A percentile compares a stretch with the other conserved stretches of the same genome.
Conservation (phyloP, 1,284 basidiomycete genomes). For the Termitomyces sp. region DNA sequence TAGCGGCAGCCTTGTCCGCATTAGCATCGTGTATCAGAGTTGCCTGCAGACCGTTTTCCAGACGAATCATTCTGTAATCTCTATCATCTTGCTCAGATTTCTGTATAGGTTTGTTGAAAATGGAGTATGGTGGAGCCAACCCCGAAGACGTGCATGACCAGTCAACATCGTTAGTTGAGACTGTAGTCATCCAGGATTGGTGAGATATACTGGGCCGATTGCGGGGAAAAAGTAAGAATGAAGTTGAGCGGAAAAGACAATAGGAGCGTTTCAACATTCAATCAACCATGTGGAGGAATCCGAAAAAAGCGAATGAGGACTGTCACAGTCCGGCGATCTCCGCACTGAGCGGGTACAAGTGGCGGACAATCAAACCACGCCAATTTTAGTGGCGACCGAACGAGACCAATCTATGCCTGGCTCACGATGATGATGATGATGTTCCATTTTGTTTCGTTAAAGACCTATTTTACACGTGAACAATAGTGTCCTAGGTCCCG, state of each 20-base stretch:
- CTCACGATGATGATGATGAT: too few relatives aligned
- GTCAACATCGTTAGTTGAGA: slow-evolving; percentile 17
- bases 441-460: too few relatives aligned
- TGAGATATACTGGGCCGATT: neutral
- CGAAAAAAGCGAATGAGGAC: slow-evolving; percentile 13
- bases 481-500: too few relatives aligned
- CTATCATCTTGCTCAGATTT: slow-evolving; percentile 76
- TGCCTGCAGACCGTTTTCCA: slow-evolving; percentile 86
- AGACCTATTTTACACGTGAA: too few relatives aligned
- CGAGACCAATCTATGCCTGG: too few relatives aligned
- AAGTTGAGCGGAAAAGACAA: slow-evolving; percentile 4
- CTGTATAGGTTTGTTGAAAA: slow-evolving; percentile 67
- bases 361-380: too few relatives aligned
- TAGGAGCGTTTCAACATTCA: slow-evolving; percentile 9
- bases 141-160: slow-evolving; percentile 37
- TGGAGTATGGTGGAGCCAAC: slow-evolving; percentile 36
- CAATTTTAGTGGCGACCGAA: too few relatives aligned
- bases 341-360: slow-evolving; percentile 1
- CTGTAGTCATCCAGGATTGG: slow-evolving; percentile 24
- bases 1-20: slow-evolving; percentile 94
- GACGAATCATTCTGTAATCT: slow-evolving; percentile 75
- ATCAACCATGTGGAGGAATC: slow-evolving; percentile 7
- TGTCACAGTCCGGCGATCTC: slow-evolving; percentile 12
- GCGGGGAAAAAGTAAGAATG: neutral
- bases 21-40: slow-evolving; percentile 83